phyloP scores from a whole-genome alignment of 2,329 filamentous ascomycete species.

The Lithohypha guttulata region DNA sequence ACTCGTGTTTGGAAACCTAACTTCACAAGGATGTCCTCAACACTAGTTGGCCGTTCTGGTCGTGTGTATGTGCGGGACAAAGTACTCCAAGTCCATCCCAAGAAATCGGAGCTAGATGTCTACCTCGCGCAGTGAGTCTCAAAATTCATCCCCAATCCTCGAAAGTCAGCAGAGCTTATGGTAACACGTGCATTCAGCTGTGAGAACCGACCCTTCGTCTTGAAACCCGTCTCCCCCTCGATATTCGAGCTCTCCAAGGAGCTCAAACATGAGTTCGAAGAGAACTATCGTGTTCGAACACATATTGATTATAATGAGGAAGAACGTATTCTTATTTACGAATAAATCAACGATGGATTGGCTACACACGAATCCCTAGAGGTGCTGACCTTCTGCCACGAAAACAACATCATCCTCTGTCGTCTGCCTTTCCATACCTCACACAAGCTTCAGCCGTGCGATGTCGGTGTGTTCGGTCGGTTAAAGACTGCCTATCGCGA shows the following conservation, averaged over 20 bases:
- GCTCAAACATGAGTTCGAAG: constrained; percentile 7
- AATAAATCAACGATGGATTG: constrained; percentile 7
- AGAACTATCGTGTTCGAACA: constrained; percentile 4
- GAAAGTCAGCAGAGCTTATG: constrained; percentile 2
- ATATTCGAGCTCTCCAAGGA: constrained; percentile 12
- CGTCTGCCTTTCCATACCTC: constrained; percentile 19
- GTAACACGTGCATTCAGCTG: too few species aligned
- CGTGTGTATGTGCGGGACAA: constrained; percentile 14
- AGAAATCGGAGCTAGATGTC: constrained; percentile 7
- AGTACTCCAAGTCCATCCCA: constrained; percentile 12
- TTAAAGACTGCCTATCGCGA: constrained; percentile 22
- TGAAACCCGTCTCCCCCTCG: constrained; percentile 12
- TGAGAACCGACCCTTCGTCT: constrained; percentile 10
- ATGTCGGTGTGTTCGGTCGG: constrained; percentile 21
- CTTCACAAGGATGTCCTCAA: constrained; percentile 11
- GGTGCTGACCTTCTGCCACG: constrained; percentile 22
- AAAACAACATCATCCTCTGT: constrained; percentile 23
- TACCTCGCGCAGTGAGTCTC: constrained; percentile 9
- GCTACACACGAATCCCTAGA: constrained; percentile 28
- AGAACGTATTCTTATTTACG: constrained; percentile 9
- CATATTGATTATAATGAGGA: constrained; percentile 11
- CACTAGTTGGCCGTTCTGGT: constrained; percentile 14
- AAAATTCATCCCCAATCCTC: background rate
- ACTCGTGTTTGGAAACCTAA: too few species aligned
- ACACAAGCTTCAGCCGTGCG: constrained; percentile 23